Base-by-base conservation (phyloP, 192 early-diverging fungal genomes). In the Coemansia sp. region DNA sequence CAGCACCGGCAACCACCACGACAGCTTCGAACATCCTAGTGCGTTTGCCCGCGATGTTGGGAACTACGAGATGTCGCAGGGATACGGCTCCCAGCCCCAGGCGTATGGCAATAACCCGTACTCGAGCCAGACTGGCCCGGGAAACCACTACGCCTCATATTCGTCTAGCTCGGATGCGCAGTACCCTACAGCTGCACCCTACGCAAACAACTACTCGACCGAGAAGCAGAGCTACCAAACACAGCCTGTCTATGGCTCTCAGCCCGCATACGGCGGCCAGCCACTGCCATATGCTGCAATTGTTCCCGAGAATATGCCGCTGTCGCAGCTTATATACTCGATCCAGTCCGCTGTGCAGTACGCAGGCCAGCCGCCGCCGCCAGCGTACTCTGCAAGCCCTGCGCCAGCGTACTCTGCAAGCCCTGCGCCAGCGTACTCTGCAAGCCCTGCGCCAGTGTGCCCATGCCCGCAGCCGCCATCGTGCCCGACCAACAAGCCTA, bases 281-380 rank as follows among this genome's bases (percentile, higher is more conserved):
- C 46, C 5, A 21, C 21, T 49, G 46, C 64, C 61, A 16, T 65
- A 59, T 61, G 66, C 70, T 2, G 63, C 75, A 31, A 62, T 77
- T 49, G 58, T 68, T 25, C 66, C 75, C 0, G 64, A 77, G 52
- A 71, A 64, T 13, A 61, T 77, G 28, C 75, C 69, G 21, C 48
- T 77, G 8, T 70, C 75, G 2, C 75, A 77, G 53, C 75, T 77
- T 7, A 51, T 77, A 8, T 61, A 68, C 66, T 68, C 70, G 40
- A 59, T 77, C 26, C 75, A 77, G 57, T 55, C 59, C 4, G 70
- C 70, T 13, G 29, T 68, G 55, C 46, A 59, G 56, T 26, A 61
- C 66, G 59, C 65, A 52, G 35, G 28, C 46, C 26, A 59, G 34
- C 65, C 59, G 10, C 18, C 53, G 34, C 65, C 59, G 10, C 18